A percentile compares a stretch with the other conserved stretches of the same genome.
Evolutionary conservation across 148 eudicot species (phyloP).

Genomic region (Fallopia convolvulus): DNA sequence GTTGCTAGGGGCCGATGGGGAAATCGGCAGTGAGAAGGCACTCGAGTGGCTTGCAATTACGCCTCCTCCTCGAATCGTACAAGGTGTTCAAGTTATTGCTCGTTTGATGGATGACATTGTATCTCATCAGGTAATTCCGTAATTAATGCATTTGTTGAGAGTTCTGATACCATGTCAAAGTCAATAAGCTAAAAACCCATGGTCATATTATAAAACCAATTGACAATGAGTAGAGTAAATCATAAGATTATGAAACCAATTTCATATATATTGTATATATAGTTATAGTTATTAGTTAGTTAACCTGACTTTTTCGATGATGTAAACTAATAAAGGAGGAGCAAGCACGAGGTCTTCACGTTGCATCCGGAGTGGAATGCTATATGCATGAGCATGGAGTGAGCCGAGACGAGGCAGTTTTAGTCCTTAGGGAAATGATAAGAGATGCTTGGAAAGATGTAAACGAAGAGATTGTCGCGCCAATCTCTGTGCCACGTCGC

Average conservation of each 20-base stretch:
- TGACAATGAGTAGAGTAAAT: no score
- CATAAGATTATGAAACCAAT: no score
- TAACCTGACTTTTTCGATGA: no score
- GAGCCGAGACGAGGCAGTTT: constrained; percentile 20
- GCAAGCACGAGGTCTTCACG: not conserved
- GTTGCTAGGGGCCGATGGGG: constrained; percentile 16
- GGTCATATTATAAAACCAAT: no score
- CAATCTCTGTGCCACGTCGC: constrained; percentile 8
- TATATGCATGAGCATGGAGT: constrained; percentile 26
- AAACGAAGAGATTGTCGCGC: constrained; percentile 21
- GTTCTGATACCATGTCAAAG: no score
- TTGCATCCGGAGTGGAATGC: constrained; percentile 13
- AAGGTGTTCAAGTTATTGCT: constrained; percentile 17
- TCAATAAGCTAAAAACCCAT: no score
- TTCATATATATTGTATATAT: no score
- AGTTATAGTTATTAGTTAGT: no score
- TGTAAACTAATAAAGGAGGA: not conserved
- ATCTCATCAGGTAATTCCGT: constrained; percentile 13
- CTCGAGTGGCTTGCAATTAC: constrained; percentile 7
- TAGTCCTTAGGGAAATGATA: constrained; percentile 15
- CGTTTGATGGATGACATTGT: constrained; percentile 26
- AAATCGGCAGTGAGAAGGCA: constrained; percentile 18
- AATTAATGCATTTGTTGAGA: no score
- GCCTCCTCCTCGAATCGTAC: constrained; percentile 14
- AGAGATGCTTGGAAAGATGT: constrained; percentile 34